These are phyloP conservation scores for Ceratocystiopsis minuta DNA, from an alignment of 2,329 filamentous ascomycete genomes.

Conservation along the genomic window DNA sequence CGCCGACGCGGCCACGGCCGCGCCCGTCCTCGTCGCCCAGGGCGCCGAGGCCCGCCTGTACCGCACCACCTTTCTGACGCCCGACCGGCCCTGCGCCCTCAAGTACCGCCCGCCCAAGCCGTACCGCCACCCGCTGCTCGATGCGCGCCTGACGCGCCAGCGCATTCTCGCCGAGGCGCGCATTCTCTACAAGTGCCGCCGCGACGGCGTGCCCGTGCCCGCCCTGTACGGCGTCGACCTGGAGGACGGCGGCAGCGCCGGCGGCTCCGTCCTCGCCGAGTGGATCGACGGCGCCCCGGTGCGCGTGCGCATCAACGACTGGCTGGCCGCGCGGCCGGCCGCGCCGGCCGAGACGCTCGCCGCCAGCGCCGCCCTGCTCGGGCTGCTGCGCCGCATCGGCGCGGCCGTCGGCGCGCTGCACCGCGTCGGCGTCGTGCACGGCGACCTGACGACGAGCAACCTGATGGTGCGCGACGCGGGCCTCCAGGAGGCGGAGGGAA, in stretches of 20 bases:
- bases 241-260: conserved; percentile 33
- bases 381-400: conserved; percentile 54
- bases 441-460: conserved; percentile 93
- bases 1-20: conserved; percentile 17
- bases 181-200: conserved; percentile 59
- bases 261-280: conserved; percentile 49
- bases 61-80: conserved; percentile 60
- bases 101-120: conserved; percentile 85
- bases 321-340: conserved; percentile 33
- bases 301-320: conserved; percentile 49
- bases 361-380: conserved; percentile 27
- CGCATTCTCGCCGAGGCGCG: conserved; percentile 79
- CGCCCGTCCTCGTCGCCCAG: conserved; percentile 63
- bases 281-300: conserved; percentile 65
- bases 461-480: conserved; percentile 52
- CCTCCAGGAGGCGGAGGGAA: conserved; percentile 4
- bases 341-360: conserved; percentile 5
- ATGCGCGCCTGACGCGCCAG: conserved; percentile 69
- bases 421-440: conserved; percentile 72
- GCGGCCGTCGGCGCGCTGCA: conserved; percentile 59
- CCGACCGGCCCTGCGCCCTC: conserved; percentile 53
- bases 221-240: conserved; percentile 52
- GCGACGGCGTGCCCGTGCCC: conserved; percentile 68
- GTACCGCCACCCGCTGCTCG: conserved; percentile 80
- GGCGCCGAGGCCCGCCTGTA: conserved; percentile 93